Conservation (phyloP, 225 moss, liverwort and hornwort genomes). For the Antitrichia curtipendula region DNA sequence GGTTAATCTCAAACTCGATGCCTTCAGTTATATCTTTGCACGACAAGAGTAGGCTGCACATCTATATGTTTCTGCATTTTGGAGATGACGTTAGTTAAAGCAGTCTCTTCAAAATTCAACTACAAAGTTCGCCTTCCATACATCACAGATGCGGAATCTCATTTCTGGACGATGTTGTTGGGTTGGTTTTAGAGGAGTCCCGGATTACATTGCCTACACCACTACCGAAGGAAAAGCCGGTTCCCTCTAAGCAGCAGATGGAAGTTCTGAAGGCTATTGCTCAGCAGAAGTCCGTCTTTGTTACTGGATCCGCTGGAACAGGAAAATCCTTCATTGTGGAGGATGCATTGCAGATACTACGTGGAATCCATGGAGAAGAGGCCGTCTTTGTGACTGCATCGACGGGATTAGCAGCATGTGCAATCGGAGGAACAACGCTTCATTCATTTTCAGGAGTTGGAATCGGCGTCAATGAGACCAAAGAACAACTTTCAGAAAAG, state of each 20-base stretch:
- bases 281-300: conserved; percentile 59
- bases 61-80: background rate
- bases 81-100: background rate
- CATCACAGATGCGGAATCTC: background rate
- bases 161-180: background rate
- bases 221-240: background rate
- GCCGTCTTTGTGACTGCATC: conserved; percentile 79
- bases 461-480: conserved; percentile 41
- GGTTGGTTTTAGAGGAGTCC: background rate
- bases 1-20: background rate
- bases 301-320: conserved; percentile 80
- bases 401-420: conserved; percentile 85
- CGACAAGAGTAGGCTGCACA: background rate
- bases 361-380: conserved; percentile 33
- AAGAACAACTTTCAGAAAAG: conserved; percentile 41
- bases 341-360: conserved; percentile 49
- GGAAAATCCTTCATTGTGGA: conserved; percentile 77
- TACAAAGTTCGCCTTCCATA: background rate
- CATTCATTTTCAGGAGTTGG: conserved; percentile 73
- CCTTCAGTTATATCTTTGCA: background rate
- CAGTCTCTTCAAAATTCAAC: background rate
- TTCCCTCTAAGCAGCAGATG: conserved; percentile 51
- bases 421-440: conserved; percentile 69
- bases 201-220: background rate
- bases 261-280: conserved; percentile 57